Evolutionary conservation across 2,329 filamentous ascomycete genomes (phyloP), one percentile per base, ranked within the genome.

Genomic region (Fusarium keratoplasticum): DNA sequence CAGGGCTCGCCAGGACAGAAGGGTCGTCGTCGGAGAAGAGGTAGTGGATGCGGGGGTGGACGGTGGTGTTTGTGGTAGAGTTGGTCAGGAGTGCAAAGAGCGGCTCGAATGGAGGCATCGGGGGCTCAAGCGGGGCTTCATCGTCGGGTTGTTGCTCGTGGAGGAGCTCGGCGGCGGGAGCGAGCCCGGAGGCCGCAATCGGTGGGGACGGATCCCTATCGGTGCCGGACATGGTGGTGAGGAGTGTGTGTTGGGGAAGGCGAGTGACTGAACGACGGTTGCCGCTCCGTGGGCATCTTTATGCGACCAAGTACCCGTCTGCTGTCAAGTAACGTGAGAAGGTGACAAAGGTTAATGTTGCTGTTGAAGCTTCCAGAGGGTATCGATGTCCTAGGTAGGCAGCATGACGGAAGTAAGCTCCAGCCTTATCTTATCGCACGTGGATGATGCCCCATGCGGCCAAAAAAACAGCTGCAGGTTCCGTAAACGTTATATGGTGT

Each of bases 21-120:
- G 91, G 89, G 80, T 98, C 95, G 83, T 98, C 96, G 82, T 98
- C 95, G 76, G 90, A 90, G 85, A 99, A 98, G 79, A 98, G 89
- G 84, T 98, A 98, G 84, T 96, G 95, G 2, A 98, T 91, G 62
- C 90, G 91, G 2, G 96, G 96, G 81, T 98, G 95, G 78, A 94
- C 88, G 71, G 94, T 93, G 54, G 94, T 90, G 77, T 90, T 89
- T 10, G 90, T 92, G n/a, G 90, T 89, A 13, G 88, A 84, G 82
- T 98, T 95, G 79, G 94, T 91, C 73, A 98, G 87, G 47, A 98
- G 87, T 1, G 94, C 93, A 86, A 98, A 98, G 85, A 98, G 93
- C 3, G 95, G 94, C 52, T 91, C 88, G 82, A 97, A 96, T 4
- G 85, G 81, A 5, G 84, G 84, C 42, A 73, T 74, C 42, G 69